A percentile compares a stretch with the other conserved stretches of the same genome.
phyloP scores from a whole-genome alignment of 805 yeast genomes.

The Cyberlindnera mississippiensis region DNA sequence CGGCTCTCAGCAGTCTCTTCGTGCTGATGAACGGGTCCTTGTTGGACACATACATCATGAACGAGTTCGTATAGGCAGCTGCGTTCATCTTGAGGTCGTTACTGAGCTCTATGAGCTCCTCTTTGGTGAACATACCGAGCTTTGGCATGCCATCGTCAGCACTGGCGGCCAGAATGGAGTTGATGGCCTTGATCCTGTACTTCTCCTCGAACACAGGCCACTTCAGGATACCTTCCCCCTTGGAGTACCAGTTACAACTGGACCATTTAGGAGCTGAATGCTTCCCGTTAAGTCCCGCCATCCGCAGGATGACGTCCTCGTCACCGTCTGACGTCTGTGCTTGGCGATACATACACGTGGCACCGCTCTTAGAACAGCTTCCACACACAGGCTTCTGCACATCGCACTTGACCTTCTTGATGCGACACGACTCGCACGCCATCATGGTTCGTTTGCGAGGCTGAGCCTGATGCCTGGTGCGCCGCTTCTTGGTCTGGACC shows the following conservation, averaged over 20 bases:
- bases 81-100: slow-evolving; percentile 10
- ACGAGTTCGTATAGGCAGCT: slow-evolving; percentile 10
- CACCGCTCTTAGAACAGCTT: slow-evolving; percentile 29
- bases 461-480: neutral
- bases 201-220: slow-evolving; percentile 22
- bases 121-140: slow-evolving; percentile 5
- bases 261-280: slow-evolving; percentile 18
- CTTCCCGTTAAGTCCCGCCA: slow-evolving; percentile 8
- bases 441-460: slow-evolving; percentile 18
- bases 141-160: slow-evolving; percentile 10
- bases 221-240: slow-evolving; percentile 16
- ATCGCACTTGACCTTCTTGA: slow-evolving; percentile 47
- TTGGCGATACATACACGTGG: slow-evolving; percentile 19
- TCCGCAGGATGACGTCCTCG: slow-evolving; percentile 4
- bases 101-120: slow-evolving; percentile 9
- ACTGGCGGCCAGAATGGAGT: slow-evolving; percentile 11
- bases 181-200: slow-evolving; percentile 10
- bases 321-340: neutral
- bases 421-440: slow-evolving; percentile 41
- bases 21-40: slow-evolving; percentile 22
- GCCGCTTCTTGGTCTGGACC: slow-evolving; percentile 1
- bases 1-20: slow-evolving; percentile 9
- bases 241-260: slow-evolving; percentile 22
- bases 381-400: slow-evolving; percentile 43
- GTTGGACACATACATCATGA: slow-evolving; percentile 17